Evolutionary conservation across 495 filamentous ascomycete species (phyloP).

Genomic region (Aspergillus cavernicola): DNA sequence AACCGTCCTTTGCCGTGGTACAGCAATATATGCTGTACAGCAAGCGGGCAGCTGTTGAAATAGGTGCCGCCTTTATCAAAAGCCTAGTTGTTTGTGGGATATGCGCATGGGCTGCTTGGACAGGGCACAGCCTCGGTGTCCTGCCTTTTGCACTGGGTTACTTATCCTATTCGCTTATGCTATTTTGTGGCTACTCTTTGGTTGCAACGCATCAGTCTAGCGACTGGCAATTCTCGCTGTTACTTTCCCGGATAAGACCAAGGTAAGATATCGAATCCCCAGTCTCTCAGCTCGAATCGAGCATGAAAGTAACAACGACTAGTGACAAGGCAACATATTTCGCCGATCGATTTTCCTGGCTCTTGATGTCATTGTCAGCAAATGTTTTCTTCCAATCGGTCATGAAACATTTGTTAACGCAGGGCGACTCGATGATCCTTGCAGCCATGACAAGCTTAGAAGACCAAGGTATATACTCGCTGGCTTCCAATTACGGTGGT

Average conservation of each 20-base stretch:
- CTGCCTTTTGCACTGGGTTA: constrained; percentile 90
- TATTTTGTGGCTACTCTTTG: constrained; percentile 64
- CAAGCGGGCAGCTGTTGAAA: constrained; percentile 76
- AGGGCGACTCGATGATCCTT: constrained; percentile 89
- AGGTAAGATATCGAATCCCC: constrained; percentile 31
- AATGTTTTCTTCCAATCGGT: constrained; percentile 82
- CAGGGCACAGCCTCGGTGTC: constrained; percentile 57
- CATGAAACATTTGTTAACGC: constrained; percentile 88
- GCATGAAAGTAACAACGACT: not conserved
- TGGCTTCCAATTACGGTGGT: constrained; percentile 92
- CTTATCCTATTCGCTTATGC: constrained; percentile 63
- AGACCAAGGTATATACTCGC: constrained; percentile 88
- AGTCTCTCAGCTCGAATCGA: not conserved
- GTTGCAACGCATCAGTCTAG: constrained; percentile 41
- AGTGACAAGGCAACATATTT: constrained; percentile 45
- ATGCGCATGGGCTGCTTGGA: constrained; percentile 54
- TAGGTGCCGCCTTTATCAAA: constrained; percentile 67
- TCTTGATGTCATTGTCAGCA: constrained; percentile 61
- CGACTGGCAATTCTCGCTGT: constrained; percentile 56
- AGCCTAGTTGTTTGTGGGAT: constrained; percentile 66
- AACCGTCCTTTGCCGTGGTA: constrained; percentile 80
- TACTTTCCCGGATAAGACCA: constrained; percentile 38
- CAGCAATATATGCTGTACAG: constrained; percentile 78
- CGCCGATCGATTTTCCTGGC: constrained; percentile 60
- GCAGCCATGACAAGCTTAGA: constrained; percentile 65